These are phyloP conservation scores for Barnettozyma hawaiiensis DNA, from an alignment of 1,139 yeast genomes.

Conservation along the genomic window DNA sequence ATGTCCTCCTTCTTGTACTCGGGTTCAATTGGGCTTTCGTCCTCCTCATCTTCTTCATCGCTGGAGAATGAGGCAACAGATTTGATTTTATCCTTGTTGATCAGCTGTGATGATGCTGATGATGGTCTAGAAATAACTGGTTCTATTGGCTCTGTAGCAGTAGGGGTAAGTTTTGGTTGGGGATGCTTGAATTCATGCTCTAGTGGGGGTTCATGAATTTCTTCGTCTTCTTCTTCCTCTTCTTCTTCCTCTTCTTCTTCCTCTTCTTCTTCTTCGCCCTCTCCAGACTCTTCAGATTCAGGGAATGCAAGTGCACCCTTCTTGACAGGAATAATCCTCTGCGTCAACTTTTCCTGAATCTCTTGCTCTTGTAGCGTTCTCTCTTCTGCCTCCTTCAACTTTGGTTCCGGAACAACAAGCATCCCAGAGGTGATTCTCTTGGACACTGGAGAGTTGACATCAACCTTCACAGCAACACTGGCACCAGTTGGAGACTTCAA, in stretches of 20 bases:
- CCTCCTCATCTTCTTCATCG: conserved; percentile 13
- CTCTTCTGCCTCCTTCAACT: conserved; percentile 34
- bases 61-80: conserved; percentile 16
- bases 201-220: background rate
- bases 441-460: conserved; percentile 29
- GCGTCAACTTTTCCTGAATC: conserved; percentile 22
- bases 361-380: conserved; percentile 26
- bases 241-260: conserved; percentile 3
- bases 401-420: conserved; percentile 43
- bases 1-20: conserved; percentile 20
- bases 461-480: conserved; percentile 9
- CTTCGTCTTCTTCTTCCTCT: conserved; percentile 1
- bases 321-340: conserved; percentile 22
- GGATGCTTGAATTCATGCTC: background rate
- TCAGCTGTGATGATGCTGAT: conserved; percentile 3
- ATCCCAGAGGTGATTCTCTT: conserved; percentile 64
- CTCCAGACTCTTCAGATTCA: background rate
- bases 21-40: conserved; percentile 16
- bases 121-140: conserved; percentile 4
- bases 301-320: conserved; percentile 6
- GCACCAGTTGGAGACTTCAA: conserved; percentile 12
- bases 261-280: conserved; percentile 4
- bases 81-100: conserved; percentile 7
- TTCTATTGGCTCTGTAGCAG: conserved; percentile 5
- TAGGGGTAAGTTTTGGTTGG: conserved; percentile 1